Evolutionary conservation across 768 basidiomycete genomes (phyloP), one percentile per base, ranked within the genome.

Genomic region (Termitomyces sp.): DNA sequence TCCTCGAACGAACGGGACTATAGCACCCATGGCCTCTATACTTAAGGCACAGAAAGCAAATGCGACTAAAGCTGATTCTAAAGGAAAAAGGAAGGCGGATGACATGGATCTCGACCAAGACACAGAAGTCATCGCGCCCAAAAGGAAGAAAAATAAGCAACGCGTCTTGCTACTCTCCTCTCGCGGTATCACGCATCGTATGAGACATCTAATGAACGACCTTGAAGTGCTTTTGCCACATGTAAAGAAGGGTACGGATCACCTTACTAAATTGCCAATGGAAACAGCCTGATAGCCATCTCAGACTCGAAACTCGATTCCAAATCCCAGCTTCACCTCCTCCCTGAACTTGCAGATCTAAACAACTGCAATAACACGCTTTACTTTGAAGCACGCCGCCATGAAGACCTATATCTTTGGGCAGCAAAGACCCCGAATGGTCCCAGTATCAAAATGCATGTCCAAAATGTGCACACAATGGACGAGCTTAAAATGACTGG

Each of bases 401-500:
- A 98, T 65, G 93, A 97, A 68, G 96, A 98, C 66, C 77, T 99
- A 49, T 99, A 98, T 67, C 71, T 98, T 57, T 99, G 97, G 97
- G 89, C 94, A 32, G 86, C 91, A 12, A 95, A 98, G 71, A 92
- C 95, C 35, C 97, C 97, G 21, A 99, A 99, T 66, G 97, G 97
- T 10, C 97, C 97, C 14, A 95, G 91, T 67, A 85, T 95, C 68
- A 98, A 98, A 72, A 82, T 98, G 79, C 97, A 98, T 68, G 96
- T 98, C 16, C 95, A 97, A 74, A 99, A 98, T 68, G 81, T 96
- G 54, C 97, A 99, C 71, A 99, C 97, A 42, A 98, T 98, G 97
- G 97, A 98, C 74, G 97, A 99, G 72, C 80, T 99, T 62, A 98
- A 98, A 77, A 91, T 99, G 95, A 96, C 95, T 7, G 97, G 97